Conservation (phyloP, 352 stramenopile genomes). For the Pythium dissotocum region DNA sequence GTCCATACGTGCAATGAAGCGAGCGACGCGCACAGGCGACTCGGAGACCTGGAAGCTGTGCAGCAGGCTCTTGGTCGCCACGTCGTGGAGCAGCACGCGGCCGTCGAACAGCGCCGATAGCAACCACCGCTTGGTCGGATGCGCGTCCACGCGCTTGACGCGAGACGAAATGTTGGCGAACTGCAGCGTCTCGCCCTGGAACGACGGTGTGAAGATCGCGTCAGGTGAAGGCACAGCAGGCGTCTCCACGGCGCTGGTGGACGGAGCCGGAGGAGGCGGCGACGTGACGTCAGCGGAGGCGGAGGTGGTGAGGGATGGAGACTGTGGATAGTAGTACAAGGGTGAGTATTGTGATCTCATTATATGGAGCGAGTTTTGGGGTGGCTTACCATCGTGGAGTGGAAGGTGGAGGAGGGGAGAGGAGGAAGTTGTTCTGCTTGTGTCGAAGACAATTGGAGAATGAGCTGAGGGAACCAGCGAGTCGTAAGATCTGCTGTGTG, state of each 20-base stretch:
- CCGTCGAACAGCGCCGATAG: constrained; percentile 92
- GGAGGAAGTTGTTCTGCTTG: background rate
- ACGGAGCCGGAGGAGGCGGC: background rate
- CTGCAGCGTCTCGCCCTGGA: background rate
- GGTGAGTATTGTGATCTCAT: background rate
- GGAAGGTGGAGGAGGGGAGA: background rate
- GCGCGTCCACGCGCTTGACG: constrained; percentile 93
- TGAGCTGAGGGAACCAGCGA: background rate
- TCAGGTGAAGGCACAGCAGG: background rate
- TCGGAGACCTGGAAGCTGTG: constrained; percentile 92
- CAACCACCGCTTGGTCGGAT: constrained; percentile 91
- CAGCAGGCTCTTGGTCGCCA: constrained; percentile 52
- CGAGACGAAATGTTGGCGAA: constrained; percentile 58
- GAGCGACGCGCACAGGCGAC: constrained; percentile 67
- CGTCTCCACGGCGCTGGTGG: background rate
- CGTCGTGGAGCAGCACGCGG: constrained; percentile 93
- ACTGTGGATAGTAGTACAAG: background rate
- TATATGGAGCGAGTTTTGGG: background rate
- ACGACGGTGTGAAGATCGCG: background rate
- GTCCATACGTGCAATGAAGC: constrained; percentile 87
- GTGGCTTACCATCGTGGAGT: background rate
- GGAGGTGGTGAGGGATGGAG: background rate
- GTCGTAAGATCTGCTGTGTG: too few relatives aligned
- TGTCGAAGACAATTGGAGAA: background rate
- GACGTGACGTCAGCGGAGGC: background rate